Percentiles rank a stretch among this genome's conserved stretches.
Conservation (phyloP, 2,329 filamentous ascomycete genomes). For the Arthroderma uncinatum region DNA sequence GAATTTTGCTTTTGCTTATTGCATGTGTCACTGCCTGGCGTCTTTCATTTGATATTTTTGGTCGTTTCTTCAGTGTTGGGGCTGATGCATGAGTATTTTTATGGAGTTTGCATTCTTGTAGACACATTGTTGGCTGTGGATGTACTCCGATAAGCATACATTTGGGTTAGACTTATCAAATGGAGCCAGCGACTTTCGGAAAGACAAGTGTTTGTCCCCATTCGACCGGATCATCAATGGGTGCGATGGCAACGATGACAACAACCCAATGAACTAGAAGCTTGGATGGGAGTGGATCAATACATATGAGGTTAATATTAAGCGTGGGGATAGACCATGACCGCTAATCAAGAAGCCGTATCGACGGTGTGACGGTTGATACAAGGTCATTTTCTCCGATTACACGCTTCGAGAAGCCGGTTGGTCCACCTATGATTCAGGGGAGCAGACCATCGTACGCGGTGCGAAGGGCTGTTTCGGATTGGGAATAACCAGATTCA, state of each 20-base stretch:
- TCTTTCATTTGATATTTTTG: no score
- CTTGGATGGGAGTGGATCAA: conserved; percentile 19
- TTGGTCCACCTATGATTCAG: conserved; percentile 20
- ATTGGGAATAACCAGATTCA: conserved; percentile 17
- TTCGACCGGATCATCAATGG: conserved; percentile 20
- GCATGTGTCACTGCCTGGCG: no score
- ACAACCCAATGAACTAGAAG: conserved; percentile 24
- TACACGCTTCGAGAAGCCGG: conserved; percentile 20
- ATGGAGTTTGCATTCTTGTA: no score
- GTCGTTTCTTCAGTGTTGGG: no score
- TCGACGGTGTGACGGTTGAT: conserved; percentile 18
- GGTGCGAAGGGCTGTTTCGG: conserved; percentile 17
- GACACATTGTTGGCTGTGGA: no score
- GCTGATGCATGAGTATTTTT: no score
- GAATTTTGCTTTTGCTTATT: no score
- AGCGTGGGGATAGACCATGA: conserved; percentile 18
- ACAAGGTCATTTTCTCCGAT: conserved; percentile 14
- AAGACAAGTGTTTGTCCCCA: conserved; percentile 12
- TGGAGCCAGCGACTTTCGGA: conserved; percentile 8
- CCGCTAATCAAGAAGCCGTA: conserved; percentile 16
- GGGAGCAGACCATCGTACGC: conserved; percentile 18
- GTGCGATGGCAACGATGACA: conserved; percentile 20
- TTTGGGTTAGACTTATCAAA: conserved; percentile 15
- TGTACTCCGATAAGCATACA: conserved; percentile 22
- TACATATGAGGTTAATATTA: conserved; percentile 19